Evolutionary conservation across 495 filamentous ascomycete genomes (phyloP).

Genomic region (Articulospora tetracladia): DNA sequence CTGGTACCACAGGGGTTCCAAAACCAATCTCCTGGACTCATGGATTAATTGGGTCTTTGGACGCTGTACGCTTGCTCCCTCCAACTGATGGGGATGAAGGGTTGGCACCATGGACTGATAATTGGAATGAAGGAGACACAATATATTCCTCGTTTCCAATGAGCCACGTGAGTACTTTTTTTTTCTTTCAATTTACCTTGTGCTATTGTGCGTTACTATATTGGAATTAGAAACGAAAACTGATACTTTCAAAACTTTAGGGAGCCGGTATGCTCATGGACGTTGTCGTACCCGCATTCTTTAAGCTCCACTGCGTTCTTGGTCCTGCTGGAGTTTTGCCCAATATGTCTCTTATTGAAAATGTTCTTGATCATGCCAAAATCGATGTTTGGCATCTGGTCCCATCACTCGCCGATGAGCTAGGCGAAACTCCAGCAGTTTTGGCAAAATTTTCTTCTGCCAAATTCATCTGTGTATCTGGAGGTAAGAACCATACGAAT

Average conservation of each 20-base stretch:
- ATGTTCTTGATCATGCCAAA: conserved; percentile 23
- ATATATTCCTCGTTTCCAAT: conserved; percentile 32
- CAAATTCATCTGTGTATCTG: conserved; percentile 33
- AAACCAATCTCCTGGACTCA: conserved; percentile 38
- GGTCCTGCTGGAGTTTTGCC: conserved; percentile 28
- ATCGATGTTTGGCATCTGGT: conserved; percentile 31
- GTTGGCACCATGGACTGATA: conserved; percentile 19
- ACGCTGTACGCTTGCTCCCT: conserved; percentile 27
- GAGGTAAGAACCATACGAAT: conserved; percentile 1
- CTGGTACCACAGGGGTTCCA: conserved; percentile 55
- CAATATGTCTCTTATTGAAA: conserved; percentile 26
- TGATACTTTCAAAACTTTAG: conserved; percentile 8
- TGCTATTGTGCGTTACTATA: neutral
- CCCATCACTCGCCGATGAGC: conserved; percentile 31
- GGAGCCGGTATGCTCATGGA: conserved; percentile 27
- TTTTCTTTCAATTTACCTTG: neutral
- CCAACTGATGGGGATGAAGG: conserved; percentile 23
- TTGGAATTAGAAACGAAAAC: conserved; percentile 2
- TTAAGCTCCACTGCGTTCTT: conserved; percentile 26
- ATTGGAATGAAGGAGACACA: conserved; percentile 22
- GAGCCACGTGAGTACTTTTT: conserved; percentile 27
- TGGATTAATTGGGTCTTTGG: conserved; percentile 20
- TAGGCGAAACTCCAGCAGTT: conserved; percentile 27
- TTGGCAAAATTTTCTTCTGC: conserved; percentile 23
- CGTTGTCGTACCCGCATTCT: conserved; percentile 24